Conservation (phyloP, 176 grass and related monocot species). For the Phragmites australis region DNA sequence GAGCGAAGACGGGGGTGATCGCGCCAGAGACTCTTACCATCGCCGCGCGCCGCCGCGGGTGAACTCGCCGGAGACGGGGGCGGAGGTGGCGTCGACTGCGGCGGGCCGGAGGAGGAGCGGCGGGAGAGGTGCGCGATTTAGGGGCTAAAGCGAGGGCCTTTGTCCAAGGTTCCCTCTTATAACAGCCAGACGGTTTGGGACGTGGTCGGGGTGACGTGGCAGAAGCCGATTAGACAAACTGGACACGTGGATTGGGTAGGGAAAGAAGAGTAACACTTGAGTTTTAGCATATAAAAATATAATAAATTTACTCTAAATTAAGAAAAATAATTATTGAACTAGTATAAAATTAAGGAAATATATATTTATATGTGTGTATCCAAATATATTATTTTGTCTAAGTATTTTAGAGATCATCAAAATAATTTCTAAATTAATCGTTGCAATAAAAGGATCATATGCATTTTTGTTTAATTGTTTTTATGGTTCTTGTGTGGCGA, state of each 20-base stretch:
- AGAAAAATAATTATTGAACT: too few species aligned
- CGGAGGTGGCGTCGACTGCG: background rate
- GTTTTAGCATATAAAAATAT: too few species aligned
- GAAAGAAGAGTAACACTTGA: background rate
- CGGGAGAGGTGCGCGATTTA: background rate
- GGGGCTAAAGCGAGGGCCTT: background rate
- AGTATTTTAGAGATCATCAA: too few species aligned
- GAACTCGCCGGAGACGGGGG: conserved; percentile 14
- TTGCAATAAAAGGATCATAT: too few species aligned
- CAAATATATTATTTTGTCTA: too few species aligned
- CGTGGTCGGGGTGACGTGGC: conserved; percentile 23
- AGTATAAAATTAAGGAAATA: too few species aligned
- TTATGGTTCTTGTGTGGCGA: too few species aligned
- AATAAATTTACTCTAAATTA: too few species aligned
- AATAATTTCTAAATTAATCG: too few species aligned
- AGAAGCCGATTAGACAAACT: background rate
- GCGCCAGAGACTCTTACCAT: conserved; percentile 44
- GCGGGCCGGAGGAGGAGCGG: background rate
- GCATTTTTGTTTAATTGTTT: too few species aligned
- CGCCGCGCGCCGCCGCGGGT: background rate
- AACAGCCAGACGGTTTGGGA: background rate
- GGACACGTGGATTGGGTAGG: background rate
- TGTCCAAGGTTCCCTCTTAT: background rate
- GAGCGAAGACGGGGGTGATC: too few species aligned
- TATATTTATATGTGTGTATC: too few species aligned